Evolutionary conservation across 768 basidiomycete species (phyloP).

Genomic region (Tulasnella sp.): DNA sequence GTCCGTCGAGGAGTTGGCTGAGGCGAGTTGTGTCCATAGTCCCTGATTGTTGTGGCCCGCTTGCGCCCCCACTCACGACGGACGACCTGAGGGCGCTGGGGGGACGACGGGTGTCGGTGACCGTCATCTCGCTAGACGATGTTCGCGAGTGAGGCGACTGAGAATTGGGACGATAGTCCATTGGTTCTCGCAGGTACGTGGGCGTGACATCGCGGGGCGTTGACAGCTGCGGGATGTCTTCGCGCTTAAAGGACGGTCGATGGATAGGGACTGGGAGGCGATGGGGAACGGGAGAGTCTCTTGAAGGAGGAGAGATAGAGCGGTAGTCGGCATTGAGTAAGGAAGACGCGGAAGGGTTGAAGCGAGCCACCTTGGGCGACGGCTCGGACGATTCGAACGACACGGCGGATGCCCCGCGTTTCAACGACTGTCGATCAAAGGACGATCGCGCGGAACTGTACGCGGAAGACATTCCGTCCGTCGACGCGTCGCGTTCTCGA

Average conservation of each 20-base stretch:
- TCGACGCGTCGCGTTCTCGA: neutral
- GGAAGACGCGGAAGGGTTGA: neutral
- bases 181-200: too few relatives aligned
- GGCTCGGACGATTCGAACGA: neutral
- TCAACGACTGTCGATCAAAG: neutral
- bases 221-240: neutral
- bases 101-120: neutral
- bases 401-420: neutral
- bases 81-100: neutral
- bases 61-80: neutral
- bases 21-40: neutral
- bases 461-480: neutral
- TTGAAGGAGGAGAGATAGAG: neutral
- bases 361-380: neutral
- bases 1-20: neutral
- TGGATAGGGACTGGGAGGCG: neutral
- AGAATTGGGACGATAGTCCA: neutral
- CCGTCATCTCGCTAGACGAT: neutral
- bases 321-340: neutral
- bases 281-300: neutral
- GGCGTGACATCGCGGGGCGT: neutral
- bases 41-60: neutral
- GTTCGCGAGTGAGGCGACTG: neutral
- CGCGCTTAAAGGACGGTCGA: neutral
- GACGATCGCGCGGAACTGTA: neutral